Evolutionary conservation across 441 rosid genomes (phyloP), one percentile per base, ranked within the genome.

Genomic region (Kokia cookei): DNA sequence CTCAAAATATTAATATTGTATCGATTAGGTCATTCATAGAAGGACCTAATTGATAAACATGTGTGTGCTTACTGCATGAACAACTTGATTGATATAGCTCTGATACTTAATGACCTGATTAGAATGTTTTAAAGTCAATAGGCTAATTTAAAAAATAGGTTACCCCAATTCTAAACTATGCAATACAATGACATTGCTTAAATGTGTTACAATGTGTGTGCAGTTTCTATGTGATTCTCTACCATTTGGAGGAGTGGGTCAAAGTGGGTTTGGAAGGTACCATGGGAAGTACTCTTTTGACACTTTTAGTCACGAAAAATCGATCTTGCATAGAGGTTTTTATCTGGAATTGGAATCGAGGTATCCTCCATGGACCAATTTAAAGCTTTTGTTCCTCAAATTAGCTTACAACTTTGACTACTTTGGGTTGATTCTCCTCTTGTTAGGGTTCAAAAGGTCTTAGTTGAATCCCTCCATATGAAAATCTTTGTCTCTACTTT

Each of bases 261-360:
- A 85, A 58, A 91, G 97, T 69, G 98, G 98, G 1, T 77, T 83
- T 4, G 97, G 98, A 70, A 89, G 94, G 85, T 94, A 91, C 84
- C 98, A 94, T 14, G 97, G 98, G 47, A 91, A 87, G 83, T 94
- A 88, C 84, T 91, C 97, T 11, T 94, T 94, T 55, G 98, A 94
- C n/a, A 78, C 92, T n/a, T 94, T 94, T 81, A 94, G 98, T 79
- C 97, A 92, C 57, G 95, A 90, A 79, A 94, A 92, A 73, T 89
- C 93, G 14, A 82, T 92, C 11, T 19, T 92, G 88, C 83, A 82
- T 24, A 79, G 96, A 82, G 79, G 79, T 26, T 89, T 88, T 73
- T 82, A 75, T 66, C 83, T 84, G 1, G 98, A 94, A 77, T 59
- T 90, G 4, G 93, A 87, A 63, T 84, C 90, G 9, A 84, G 64